Conservation (phyloP, 768 basidiomycete species). For the Kwoniella europaea region DNA sequence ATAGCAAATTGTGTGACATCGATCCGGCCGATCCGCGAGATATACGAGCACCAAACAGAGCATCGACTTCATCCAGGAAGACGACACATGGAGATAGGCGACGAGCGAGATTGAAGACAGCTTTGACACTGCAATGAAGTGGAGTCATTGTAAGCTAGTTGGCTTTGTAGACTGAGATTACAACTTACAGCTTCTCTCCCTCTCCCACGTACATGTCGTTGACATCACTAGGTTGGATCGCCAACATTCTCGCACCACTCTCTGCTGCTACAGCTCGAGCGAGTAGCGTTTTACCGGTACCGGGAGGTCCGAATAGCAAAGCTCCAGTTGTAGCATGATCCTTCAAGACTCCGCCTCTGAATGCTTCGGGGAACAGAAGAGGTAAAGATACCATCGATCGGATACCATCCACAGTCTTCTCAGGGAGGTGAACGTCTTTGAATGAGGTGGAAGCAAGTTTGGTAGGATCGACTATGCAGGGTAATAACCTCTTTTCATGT, state of each 20-base stretch:
- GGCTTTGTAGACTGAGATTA: not conserved
- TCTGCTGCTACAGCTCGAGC: conserved; percentile 91
- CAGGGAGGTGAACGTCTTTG: conserved; percentile 82
- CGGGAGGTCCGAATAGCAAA: conserved; percentile 86
- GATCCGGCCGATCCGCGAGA: conserved; percentile 76
- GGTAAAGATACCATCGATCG: conserved; percentile 90
- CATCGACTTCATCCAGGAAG: conserved; percentile 93
- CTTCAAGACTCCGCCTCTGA: conserved; percentile 84
- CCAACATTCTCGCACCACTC: conserved; percentile 90
- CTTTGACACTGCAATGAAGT: conserved; percentile 65
- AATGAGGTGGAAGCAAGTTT: conserved; percentile 69
- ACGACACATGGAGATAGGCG: conserved; percentile 86
- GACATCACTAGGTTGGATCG: conserved; percentile 84
- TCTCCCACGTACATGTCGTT: conserved; percentile 75
- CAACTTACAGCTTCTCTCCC: conserved; percentile 54
- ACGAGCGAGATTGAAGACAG: conserved; percentile 84
- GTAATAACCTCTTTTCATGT: conserved; percentile 79
- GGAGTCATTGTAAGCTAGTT: conserved; percentile 1
- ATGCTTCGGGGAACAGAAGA: conserved; percentile 81
- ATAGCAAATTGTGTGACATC: conserved; percentile 79
- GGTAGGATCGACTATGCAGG: conserved; percentile 85
- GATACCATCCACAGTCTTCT: conserved; percentile 87
- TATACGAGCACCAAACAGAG: conserved; percentile 85
- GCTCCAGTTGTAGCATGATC: conserved; percentile 90
- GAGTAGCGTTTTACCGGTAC: conserved; percentile 87